These are phyloP conservation scores for Cyberlindnera maritima DNA, from an alignment of 805 yeast species.

Conservation along the genomic window DNA sequence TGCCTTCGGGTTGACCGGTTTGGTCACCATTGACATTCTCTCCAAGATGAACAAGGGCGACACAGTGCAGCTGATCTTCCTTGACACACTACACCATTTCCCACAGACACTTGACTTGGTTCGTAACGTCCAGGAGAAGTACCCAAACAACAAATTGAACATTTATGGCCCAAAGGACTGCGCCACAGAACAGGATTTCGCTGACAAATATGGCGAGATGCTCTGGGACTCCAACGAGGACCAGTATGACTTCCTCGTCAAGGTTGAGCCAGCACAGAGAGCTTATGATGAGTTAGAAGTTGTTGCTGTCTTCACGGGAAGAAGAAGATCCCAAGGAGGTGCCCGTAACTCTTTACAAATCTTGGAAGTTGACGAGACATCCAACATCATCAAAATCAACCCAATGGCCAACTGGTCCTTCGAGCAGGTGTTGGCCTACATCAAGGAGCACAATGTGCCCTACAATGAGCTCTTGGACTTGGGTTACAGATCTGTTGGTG, in stretches of 20 bases:
- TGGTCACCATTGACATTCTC: constrained; percentile 83
- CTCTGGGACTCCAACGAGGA: constrained; percentile 84
- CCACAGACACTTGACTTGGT: constrained; percentile 87
- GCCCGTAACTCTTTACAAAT: constrained; percentile 68
- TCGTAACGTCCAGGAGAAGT: constrained; percentile 50
- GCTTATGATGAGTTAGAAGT: constrained; percentile 74
- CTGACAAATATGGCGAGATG: constrained; percentile 62
- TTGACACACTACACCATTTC: constrained; percentile 91
- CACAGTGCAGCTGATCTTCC: constrained; percentile 72
- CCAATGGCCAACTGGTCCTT: constrained; percentile 87
- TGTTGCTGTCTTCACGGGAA: constrained; percentile 87
- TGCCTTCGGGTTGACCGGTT: constrained; percentile 91
- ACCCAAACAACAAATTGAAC: constrained; percentile 55
- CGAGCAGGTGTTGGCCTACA: constrained; percentile 63
- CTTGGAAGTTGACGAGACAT: constrained; percentile 68
- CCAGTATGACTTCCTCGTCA: constrained; percentile 79
- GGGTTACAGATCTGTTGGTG: constrained; percentile 92
- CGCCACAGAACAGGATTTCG: constrained; percentile 59
- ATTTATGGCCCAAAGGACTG: constrained; percentile 65
- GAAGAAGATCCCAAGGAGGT: constrained; percentile 89
- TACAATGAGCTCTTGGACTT: constrained; percentile 79
- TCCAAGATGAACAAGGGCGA: constrained; percentile 43
- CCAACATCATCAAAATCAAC: constrained; percentile 79
- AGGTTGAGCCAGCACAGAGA: constrained; percentile 89
- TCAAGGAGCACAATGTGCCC: constrained; percentile 72